Evolutionary conservation across 768 basidiomycete genomes (phyloP), one percentile per base, ranked within the genome.

Genomic region (Fistulinella prunicolor): DNA sequence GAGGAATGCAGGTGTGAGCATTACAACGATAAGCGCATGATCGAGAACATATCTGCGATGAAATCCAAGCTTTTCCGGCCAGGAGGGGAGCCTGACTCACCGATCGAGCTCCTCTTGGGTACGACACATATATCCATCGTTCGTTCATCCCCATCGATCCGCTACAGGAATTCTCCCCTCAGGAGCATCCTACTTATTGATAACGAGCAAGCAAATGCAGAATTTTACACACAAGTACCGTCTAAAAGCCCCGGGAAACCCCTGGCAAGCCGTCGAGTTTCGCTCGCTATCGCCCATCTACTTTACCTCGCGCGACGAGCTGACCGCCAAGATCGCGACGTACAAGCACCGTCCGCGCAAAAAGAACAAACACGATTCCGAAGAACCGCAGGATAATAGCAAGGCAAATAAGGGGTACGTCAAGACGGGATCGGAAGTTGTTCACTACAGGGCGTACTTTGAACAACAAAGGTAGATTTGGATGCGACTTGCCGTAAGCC

Each of bases 241-340:
- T 4, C 53, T 59, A 14, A 26, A 2, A 3, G 21, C 45, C 20
- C 59, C 54, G 32, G 59, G 58, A 22, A 42, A 39, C 0, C 36
- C 57, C 21, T 53, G 59, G 50, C 37, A 6, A 6, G 49, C 63
- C 5, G 45, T 42, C 4, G 55, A 70, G 8, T 78, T 76, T 46
- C 64, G 70, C 22, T 79, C 77, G 0, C 54, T 80, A 8, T 80
- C 79, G 0, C 78, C 78, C 1, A 75, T 80, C 28, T 58, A 65
- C 36, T 80, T 80, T 43, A 14, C 42, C 39, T 56, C 51, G 7
- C 17, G 16, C 4, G 42, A 61, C 0, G 70, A 71, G 16, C 58
- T 80, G 9, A 39, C 54, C 1, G 67, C 65, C 34, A 79, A 75
- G 53, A 51, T 79, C 3, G 52, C 60, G 9, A 57, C 55, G 3